Percentiles rank a stretch among this genome's conserved stretches.
Evolutionary conservation across 169 alveolate genomes (phyloP).

Genomic region (Plasmodium blacklocki): DNA sequence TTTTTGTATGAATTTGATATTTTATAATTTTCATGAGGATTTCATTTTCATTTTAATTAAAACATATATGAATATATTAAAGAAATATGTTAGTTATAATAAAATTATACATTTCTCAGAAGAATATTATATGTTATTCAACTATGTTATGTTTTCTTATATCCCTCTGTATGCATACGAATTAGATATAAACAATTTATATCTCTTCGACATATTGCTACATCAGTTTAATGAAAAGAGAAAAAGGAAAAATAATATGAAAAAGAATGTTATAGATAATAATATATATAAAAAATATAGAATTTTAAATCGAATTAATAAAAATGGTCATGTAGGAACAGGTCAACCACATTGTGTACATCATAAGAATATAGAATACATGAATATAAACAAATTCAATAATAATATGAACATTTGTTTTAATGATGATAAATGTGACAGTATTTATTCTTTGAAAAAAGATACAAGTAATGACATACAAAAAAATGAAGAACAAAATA

Average conservation of each 20-base stretch:
- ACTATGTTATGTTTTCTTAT: conserved; percentile 49
- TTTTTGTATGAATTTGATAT: conserved; percentile 48
- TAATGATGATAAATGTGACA: too few relatives aligned
- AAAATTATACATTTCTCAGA: background rate
- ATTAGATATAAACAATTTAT: conserved; percentile 15
- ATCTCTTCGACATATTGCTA: conserved; percentile 21
- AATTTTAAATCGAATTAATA: too few relatives aligned
- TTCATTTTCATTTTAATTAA: conserved; percentile 26
- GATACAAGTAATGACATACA: too few relatives aligned
- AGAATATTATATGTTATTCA: conserved; percentile 46
- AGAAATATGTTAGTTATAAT: conserved; percentile 11
- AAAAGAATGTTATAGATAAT: background rate
- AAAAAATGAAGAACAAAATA: too few relatives aligned
- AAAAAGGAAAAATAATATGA: background rate
- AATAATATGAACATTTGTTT: too few relatives aligned
- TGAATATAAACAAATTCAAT: too few relatives aligned
- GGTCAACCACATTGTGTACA: too few relatives aligned
- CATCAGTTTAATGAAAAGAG: conserved; percentile 17
- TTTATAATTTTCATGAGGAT: conserved; percentile 51
- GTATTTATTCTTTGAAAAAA: too few relatives aligned
- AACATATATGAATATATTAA: conserved; percentile 23
- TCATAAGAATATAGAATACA: too few relatives aligned
- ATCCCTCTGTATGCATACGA: conserved; percentile 27
- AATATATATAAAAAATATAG: too few relatives aligned
- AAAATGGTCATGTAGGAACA: background rate